These are phyloP conservation scores for Fusarium circinatum DNA, from an alignment of 2,329 filamentous ascomycete genomes.

Conservation along the genomic window DNA sequence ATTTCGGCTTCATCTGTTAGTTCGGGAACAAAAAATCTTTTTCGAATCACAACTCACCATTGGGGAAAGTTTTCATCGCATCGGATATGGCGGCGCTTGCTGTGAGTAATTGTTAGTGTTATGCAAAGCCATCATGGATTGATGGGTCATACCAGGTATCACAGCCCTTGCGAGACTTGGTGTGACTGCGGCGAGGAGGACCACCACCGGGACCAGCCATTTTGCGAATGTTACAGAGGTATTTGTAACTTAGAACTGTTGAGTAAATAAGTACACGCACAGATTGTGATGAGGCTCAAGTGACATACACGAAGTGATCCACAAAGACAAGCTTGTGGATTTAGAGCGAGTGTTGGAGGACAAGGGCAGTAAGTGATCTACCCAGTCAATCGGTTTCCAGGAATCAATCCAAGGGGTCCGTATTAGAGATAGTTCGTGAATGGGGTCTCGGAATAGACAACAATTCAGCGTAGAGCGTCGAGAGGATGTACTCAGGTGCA, in stretches of 20 bases:
- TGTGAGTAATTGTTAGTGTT: conserved; percentile 39
- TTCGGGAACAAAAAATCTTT: neutral
- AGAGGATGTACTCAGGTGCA: conserved; percentile 9
- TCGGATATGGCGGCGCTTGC: conserved; percentile 94
- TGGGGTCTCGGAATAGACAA: conserved; percentile 23
- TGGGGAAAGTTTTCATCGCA: conserved; percentile 98
- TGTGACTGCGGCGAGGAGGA: conserved; percentile 89
- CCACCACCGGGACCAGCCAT: conserved; percentile 97
- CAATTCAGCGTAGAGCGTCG: conserved; percentile 19
- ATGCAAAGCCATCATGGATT: neutral
- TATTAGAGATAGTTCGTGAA: conserved; percentile 22
- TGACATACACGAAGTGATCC: conserved; percentile 46
- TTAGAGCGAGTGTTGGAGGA: conserved; percentile 53
- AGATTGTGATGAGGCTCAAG: neutral
- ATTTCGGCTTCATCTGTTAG: conserved; percentile 75
- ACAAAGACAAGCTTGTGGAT: conserved; percentile 46
- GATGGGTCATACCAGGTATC: conserved; percentile 76
- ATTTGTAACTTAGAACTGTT: conserved; percentile 43
- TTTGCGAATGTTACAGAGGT: conserved; percentile 51
- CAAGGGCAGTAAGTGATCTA: conserved; percentile 24
- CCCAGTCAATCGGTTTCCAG: conserved; percentile 25
- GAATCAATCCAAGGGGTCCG: conserved; percentile 25
- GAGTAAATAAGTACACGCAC: conserved; percentile 30
- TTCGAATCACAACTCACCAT: conserved; percentile 71
- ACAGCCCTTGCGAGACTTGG: conserved; percentile 98